phyloP scores from a whole-genome alignment of 148 eudicot genomes.

The Spergularia marina region DNA sequence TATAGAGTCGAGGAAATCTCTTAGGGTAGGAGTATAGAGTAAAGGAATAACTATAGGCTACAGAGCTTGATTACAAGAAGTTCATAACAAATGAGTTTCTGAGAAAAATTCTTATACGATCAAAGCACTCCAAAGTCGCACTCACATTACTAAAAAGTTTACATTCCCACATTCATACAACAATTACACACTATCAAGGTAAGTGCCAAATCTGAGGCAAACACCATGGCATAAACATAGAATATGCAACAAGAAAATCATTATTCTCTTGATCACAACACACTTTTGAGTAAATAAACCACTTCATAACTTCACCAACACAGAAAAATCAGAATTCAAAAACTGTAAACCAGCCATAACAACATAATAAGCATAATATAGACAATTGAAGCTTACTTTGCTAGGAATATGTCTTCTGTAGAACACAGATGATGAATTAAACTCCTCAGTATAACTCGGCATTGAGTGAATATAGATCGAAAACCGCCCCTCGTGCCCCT shows the following conservation, averaged over 20 bases:
- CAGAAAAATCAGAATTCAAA: not conserved
- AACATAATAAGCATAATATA: not conserved
- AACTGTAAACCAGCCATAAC: not conserved
- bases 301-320: not conserved
- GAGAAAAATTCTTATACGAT: no score
- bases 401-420: conserved; percentile 78
- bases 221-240: not conserved
- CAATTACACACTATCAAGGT: not conserved
- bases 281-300: conserved; percentile 1
- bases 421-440: conserved; percentile 67
- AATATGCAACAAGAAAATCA: not conserved
- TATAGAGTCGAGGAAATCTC: no score
- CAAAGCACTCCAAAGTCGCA: not conserved
- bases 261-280: not conserved
- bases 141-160: not conserved
- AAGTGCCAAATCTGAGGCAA: not conserved
- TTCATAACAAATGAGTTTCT: no score
- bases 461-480: conserved; percentile 77
- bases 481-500: conserved; percentile 60
- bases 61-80: not conserved
- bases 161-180: not conserved
- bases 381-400: conserved; percentile 48
- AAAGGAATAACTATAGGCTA: no score
- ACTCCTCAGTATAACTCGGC: conserved; percentile 57
- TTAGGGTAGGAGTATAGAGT: no score